phyloP scores from a whole-genome alignment of 768 basidiomycete species.

The Pisolithus albus region DNA sequence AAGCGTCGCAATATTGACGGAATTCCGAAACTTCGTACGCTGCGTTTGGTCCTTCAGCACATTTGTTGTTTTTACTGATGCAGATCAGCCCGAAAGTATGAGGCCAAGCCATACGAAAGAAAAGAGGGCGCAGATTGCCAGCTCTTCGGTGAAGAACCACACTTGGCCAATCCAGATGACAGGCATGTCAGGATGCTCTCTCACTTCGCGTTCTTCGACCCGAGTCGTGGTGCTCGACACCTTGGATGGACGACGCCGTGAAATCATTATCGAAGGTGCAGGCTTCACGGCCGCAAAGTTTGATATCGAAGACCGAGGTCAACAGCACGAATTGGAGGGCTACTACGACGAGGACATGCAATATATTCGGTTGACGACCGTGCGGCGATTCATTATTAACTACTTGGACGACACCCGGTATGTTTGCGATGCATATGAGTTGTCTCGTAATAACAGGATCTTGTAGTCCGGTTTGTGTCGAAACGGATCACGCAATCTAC shows the following conservation, averaged over 20 bases:
- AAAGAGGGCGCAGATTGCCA: slow-evolving; percentile 31
- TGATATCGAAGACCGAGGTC: slow-evolving; percentile 52
- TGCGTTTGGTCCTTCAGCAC: background rate
- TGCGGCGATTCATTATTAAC: slow-evolving; percentile 46
- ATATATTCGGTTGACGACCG: slow-evolving; percentile 41
- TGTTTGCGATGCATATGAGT: slow-evolving; percentile 19
- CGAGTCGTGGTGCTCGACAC: slow-evolving; percentile 38
- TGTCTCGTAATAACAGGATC: background rate
- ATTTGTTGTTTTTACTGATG: background rate
- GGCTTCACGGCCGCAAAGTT: slow-evolving; percentile 46
- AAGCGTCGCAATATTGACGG: slow-evolving; percentile 26
- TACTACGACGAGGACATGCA: slow-evolving; percentile 28
- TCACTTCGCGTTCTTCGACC: slow-evolving; percentile 58
- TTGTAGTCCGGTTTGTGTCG: slow-evolving; percentile 55
- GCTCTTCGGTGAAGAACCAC: slow-evolving; percentile 37
- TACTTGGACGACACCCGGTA: slow-evolving; percentile 47
- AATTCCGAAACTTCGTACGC: slow-evolving; percentile 11
- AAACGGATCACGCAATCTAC: slow-evolving; percentile 61
- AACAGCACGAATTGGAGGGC: slow-evolving; percentile 41
- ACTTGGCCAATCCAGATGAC: slow-evolving; percentile 26
- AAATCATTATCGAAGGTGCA: slow-evolving; percentile 42
- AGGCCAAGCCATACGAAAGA: slow-evolving; percentile 24
- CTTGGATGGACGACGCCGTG: slow-evolving; percentile 23
- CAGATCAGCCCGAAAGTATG: slow-evolving; percentile 35
- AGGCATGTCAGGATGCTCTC: slow-evolving; percentile 55